Conservation (phyloP, 495 filamentous ascomycete genomes). For the Podospora pseudoanserina region DNA sequence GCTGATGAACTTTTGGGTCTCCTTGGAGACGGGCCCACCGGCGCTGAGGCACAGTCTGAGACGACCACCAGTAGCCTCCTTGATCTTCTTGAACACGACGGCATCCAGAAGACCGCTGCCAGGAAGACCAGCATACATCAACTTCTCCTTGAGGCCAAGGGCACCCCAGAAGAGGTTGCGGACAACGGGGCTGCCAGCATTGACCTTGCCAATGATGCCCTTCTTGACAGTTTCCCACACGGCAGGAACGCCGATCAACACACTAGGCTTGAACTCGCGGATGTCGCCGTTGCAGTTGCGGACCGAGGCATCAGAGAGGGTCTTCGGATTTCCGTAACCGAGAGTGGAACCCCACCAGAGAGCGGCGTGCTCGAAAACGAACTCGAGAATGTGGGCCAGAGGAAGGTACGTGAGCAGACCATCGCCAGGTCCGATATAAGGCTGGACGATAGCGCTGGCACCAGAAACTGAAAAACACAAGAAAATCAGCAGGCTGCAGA, state of each 20-base stretch:
- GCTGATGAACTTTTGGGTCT: slow-evolving; percentile 83
- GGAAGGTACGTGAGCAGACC: slow-evolving; percentile 88
- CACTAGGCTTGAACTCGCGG: slow-evolving; percentile 83
- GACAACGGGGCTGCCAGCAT: slow-evolving; percentile 65
- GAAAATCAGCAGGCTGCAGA: slow-evolving; percentile 16
- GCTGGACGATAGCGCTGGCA: slow-evolving; percentile 78
- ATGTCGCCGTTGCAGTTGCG: slow-evolving; percentile 96
- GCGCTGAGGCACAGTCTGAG: slow-evolving; percentile 82
- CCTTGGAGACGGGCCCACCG: slow-evolving; percentile 79
- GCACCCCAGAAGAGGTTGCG: slow-evolving; percentile 92
- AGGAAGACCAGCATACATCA: slow-evolving; percentile 73
- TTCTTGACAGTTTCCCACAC: slow-evolving; percentile 99
- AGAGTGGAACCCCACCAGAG: slow-evolving; percentile 94
- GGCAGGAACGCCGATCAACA: slow-evolving; percentile 91
- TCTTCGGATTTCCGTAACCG: slow-evolving; percentile 95
- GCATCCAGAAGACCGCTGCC: slow-evolving; percentile 68
- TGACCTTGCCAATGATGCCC: slow-evolving; percentile 84
- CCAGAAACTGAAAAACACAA: slow-evolving; percentile 62
- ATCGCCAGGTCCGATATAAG: slow-evolving; percentile 83
- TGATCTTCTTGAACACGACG: slow-evolving; percentile 85
- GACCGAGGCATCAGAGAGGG: slow-evolving; percentile 83
- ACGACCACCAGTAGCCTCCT: slow-evolving; percentile 81
- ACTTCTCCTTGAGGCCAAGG: slow-evolving; percentile 74
- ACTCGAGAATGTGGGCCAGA: slow-evolving; percentile 92
- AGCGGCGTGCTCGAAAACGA: slow-evolving; percentile 91